Percentiles rank a stretch among this genome's conserved stretches.
Evolutionary conservation across 306 rosid species (phyloP).

Genomic region (Begonia loranthoides): DNA sequence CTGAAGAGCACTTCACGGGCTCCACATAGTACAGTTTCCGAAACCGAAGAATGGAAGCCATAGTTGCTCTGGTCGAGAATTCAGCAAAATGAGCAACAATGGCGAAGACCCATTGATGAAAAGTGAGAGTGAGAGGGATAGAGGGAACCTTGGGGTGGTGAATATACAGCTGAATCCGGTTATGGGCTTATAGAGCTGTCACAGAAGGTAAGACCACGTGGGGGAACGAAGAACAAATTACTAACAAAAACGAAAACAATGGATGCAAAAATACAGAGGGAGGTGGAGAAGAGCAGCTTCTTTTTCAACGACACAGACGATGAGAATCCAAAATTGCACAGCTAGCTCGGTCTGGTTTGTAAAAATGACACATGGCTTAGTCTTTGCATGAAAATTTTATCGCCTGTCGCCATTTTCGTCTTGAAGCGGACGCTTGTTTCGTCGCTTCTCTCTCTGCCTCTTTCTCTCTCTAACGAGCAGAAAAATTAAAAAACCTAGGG

Average conservation of each 20-base stretch:
- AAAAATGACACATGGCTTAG: constrained; percentile 21
- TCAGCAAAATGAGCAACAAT: constrained; percentile 6
- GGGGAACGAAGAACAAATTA: constrained; percentile 9
- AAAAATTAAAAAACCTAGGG: background rate
- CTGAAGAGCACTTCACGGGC: constrained; percentile 17
- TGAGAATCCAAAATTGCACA: constrained; percentile 8
- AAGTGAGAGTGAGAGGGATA: background rate
- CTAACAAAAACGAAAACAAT: constrained; percentile 5
- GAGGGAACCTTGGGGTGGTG: constrained; percentile 4
- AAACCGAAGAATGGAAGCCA: constrained; percentile 32
- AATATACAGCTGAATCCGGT: constrained; percentile 4
- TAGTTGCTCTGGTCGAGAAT: constrained; percentile 3
- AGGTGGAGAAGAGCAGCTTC: background rate
- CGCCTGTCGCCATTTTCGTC: constrained; percentile 15
- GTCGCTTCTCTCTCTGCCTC: background rate
- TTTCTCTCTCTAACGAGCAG: background rate
- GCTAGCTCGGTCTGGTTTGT: constrained; percentile 2
- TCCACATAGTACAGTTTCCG: constrained; percentile 21
- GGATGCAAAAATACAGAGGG: background rate
- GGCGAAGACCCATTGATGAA: constrained; percentile 12
- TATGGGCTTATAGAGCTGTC: constrained; percentile 13
- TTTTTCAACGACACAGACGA: background rate
- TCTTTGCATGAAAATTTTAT: constrained; percentile 18
- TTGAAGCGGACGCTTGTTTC: constrained; percentile 1
- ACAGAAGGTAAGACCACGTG: constrained; percentile 14